Conservation (phyloP, 352 stramenopile species). For the Pythium aristosporum region DNA sequence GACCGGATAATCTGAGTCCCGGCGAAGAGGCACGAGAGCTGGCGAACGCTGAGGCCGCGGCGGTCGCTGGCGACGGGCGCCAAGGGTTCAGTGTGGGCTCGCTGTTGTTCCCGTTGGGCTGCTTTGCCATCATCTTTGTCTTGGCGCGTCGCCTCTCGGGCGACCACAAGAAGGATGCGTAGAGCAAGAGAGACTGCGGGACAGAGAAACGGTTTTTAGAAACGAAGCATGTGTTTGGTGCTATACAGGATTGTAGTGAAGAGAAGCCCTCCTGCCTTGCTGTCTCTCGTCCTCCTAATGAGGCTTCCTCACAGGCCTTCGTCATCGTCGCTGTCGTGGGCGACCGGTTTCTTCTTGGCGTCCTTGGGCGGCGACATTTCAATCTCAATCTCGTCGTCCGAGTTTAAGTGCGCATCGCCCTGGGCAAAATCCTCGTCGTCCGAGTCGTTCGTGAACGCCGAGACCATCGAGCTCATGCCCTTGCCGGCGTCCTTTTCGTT, state of each 20-base stretch:
- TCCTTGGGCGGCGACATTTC: conserved; percentile 37
- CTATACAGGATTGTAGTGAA: neutral
- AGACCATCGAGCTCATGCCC: conserved; percentile 55
- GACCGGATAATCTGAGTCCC: conserved; percentile 2
- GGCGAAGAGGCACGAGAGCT: conserved; percentile 20
- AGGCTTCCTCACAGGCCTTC: conserved; percentile 19
- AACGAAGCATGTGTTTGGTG: neutral
- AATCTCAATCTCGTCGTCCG: conserved; percentile 48
- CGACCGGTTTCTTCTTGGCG: conserved; percentile 27
- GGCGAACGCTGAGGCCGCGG: conserved; percentile 1
- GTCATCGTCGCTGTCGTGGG: conserved; percentile 40
- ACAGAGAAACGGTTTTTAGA: neutral
- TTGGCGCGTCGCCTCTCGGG: conserved; percentile 57
- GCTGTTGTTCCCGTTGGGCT: conserved; percentile 49
- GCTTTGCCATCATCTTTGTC: conserved; percentile 50
- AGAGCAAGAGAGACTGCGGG: conserved; percentile 2
- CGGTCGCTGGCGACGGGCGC: conserved; percentile 5
- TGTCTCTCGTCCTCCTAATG: neutral
- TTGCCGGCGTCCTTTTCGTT: conserved; percentile 44
- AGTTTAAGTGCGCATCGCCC: conserved; percentile 39
- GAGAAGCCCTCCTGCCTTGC: neutral
- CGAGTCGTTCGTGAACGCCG: conserved; percentile 52
- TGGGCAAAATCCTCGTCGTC: conserved; percentile 36
- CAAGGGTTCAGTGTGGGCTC: conserved; percentile 30
- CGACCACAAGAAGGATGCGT: conserved; percentile 79